A percentile compares a stretch with the other conserved stretches of the same genome.
Conservation (phyloP, 139 green algal species). For the Asterochloris erici region DNA sequence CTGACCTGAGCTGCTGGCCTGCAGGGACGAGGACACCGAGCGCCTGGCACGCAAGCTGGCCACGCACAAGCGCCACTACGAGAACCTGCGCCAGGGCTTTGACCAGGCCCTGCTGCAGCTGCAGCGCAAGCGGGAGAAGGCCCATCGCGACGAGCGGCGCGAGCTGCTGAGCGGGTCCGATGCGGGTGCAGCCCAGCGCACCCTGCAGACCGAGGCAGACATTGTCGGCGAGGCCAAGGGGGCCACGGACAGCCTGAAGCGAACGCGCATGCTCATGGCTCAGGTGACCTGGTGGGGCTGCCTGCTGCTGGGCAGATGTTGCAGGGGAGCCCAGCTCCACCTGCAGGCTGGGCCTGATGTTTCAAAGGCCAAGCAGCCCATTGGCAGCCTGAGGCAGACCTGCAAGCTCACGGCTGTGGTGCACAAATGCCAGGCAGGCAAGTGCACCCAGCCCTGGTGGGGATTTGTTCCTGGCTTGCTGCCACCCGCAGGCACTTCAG, state of each 20-base stretch:
- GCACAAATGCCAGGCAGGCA: no score
- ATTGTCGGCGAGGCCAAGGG: slow-evolving; percentile 39
- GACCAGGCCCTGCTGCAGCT: neutral
- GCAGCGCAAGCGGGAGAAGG: slow-evolving; percentile 3
- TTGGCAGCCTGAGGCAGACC: no score
- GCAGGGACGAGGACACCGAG: neutral
- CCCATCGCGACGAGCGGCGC: slow-evolving; percentile 15
- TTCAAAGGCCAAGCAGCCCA: no score
- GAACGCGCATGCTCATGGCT: slow-evolving; percentile 53
- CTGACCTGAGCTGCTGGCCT: no score
- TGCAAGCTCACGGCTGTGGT: no score
- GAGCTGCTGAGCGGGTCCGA: slow-evolving; percentile 31
- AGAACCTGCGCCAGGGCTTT: neutral
- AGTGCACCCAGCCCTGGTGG: neutral
- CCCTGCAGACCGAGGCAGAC: slow-evolving; percentile 42
- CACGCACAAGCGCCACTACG: neutral
- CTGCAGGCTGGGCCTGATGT: no score
- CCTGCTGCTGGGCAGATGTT: no score
- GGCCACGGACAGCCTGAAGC: slow-evolving; percentile 63
- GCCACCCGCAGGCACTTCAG: no score
- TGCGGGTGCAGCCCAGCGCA: slow-evolving; percentile 21
- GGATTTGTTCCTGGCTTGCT: neutral
- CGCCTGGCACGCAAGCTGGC: neutral
- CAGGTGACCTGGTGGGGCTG: slow-evolving; percentile 20
- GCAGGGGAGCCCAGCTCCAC: no score